These are phyloP conservation scores for Brettanomyces anomalus DNA, from an alignment of 805 yeast species.

Conservation along the genomic window DNA sequence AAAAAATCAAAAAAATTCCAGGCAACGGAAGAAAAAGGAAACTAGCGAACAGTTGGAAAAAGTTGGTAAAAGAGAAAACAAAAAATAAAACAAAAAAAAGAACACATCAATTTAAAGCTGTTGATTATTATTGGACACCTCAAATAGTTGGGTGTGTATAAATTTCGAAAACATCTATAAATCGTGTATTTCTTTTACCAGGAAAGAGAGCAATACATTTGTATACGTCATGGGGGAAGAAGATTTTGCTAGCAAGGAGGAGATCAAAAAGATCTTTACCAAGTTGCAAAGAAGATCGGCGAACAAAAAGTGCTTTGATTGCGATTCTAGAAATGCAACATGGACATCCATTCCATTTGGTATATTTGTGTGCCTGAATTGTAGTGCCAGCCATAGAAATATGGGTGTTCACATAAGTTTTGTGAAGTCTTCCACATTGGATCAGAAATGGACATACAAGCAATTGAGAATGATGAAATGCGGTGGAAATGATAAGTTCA, in stretches of 20 bases:
- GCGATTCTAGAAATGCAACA: constrained; percentile 89
- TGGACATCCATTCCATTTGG: constrained; percentile 99
- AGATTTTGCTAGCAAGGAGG: constrained; percentile 57
- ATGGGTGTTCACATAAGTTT: constrained; percentile 94
- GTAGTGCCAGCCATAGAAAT: constrained; percentile 92
- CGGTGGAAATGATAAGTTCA: constrained; percentile 87
- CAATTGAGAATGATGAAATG: constrained; percentile 87
- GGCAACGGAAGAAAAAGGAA: no score
- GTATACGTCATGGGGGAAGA: constrained; percentile 11
- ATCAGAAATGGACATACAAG: constrained; percentile 78
- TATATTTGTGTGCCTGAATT: constrained; percentile 82
- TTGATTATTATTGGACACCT: no score
- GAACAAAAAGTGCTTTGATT: constrained; percentile 84
- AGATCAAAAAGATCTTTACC: constrained; percentile 55
- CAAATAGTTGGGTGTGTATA: no score
- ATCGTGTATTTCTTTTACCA: no score
- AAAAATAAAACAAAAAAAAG: no score
- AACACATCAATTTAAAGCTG: no score
- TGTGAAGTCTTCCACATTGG: constrained; percentile 86
- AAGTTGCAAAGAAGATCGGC: constrained; percentile 57
- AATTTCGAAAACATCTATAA: no score
- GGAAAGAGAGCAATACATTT: no score
- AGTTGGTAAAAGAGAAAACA: no score
- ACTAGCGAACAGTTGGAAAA: no score
- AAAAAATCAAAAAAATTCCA: no score